Evolutionary conservation across 2,329 filamentous ascomycete genomes (phyloP).

Genomic region (Podosphaera aphanis): DNA sequence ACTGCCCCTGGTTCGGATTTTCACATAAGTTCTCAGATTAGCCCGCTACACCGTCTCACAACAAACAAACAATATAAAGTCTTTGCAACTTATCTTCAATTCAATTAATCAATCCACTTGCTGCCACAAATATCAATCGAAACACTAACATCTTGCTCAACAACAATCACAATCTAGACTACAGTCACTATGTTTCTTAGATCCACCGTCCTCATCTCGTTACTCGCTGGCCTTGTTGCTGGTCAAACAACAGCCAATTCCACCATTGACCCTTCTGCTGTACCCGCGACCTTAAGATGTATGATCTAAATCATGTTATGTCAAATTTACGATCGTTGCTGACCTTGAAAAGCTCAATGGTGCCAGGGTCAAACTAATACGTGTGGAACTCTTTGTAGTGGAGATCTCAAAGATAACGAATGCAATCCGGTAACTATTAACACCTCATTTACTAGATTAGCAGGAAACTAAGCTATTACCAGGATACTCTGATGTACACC

Average conservation of each 20-base stretch:
- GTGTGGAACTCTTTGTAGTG: slow-evolving; percentile 35
- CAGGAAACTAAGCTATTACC: slow-evolving; percentile 2
- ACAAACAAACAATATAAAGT: too few species aligned
- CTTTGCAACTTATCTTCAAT: too few species aligned
- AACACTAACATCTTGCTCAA: too few species aligned
- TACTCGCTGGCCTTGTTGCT: slow-evolving; percentile 10
- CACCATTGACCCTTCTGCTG: slow-evolving; percentile 10
- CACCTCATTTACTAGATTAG: neutral
- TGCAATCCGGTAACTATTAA: slow-evolving; percentile 30
- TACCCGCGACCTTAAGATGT: slow-evolving; percentile 8
- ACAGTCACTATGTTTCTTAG: slow-evolving; percentile 13
- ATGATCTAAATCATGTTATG: slow-evolving; percentile 1
- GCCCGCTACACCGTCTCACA: too few species aligned
- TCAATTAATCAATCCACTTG: too few species aligned
- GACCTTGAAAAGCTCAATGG: slow-evolving; percentile 23
- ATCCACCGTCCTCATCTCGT: slow-evolving; percentile 10
- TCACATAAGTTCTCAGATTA: too few species aligned
- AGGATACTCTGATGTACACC: slow-evolving; percentile 27
- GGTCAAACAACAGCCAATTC: slow-evolving; percentile 9
- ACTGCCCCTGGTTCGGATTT: too few species aligned
- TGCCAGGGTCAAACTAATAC: slow-evolving; percentile 33
- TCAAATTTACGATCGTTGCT: slow-evolving; percentile 3
- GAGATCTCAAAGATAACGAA: slow-evolving; percentile 23
- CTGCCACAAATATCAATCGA: too few species aligned
- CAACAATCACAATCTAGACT: too few species aligned